A percentile compares a stretch with the other conserved stretches of the same genome.
phyloP scores from a whole-genome alignment of 2,329 filamentous ascomycete species.

The Colletotrichum orchidophilum region DNA sequence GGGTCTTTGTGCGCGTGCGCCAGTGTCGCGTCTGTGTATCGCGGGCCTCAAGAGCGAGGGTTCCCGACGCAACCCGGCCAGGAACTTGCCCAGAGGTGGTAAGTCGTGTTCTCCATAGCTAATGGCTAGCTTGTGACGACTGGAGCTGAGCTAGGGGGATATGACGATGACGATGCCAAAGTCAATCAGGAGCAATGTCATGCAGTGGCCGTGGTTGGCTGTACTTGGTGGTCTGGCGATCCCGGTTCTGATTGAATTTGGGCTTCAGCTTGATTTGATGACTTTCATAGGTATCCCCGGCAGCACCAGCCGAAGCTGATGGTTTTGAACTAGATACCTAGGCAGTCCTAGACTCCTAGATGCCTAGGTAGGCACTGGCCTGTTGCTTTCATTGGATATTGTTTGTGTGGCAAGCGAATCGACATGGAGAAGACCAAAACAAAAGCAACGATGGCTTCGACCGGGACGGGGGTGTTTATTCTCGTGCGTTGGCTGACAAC shows the following conservation, averaged over 20 bases:
- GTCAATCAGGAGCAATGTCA: conserved; percentile 26
- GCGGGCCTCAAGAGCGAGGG: not conserved
- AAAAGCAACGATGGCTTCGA: not conserved
- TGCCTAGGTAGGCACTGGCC: not conserved
- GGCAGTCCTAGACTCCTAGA: not conserved
- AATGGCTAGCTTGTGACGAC: not conserved
- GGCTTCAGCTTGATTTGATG: not conserved
- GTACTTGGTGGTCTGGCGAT: not conserved
- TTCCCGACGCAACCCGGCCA: not conserved
- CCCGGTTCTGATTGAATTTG: not conserved
- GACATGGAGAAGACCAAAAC: not conserved
- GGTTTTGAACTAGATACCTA: not conserved
- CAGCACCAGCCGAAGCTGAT: not conserved
- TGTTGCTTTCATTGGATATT: not conserved
- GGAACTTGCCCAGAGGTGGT: not conserved
- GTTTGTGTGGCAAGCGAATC: not conserved
- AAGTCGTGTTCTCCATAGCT: too few species aligned
- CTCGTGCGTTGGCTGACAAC: conserved; percentile 19
- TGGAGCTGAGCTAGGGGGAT: conserved; percentile 4
- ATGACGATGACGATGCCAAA: conserved; percentile 22
- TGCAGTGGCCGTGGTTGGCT: conserved; percentile 21
- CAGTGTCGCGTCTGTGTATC: not conserved
- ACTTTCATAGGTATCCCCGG: not conserved
- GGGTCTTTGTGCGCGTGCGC: not conserved
- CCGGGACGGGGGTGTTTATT: conserved; percentile 7